These are phyloP conservation scores for Logfia minima DNA, from an alignment of 129 eudicot genomes.

Conservation along the genomic window DNA sequence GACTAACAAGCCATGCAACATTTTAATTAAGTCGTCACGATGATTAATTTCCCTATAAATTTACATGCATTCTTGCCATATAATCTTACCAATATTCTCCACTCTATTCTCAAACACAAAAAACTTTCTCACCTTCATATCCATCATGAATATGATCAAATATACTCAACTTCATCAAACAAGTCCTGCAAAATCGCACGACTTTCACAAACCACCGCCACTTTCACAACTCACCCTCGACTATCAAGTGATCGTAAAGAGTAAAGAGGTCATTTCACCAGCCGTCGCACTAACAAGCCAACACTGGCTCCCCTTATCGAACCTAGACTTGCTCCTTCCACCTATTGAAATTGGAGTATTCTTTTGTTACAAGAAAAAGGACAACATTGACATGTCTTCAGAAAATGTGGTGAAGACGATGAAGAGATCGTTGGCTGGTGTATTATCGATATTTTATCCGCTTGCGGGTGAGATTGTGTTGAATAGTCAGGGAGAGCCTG, in stretches of 20 bases:
- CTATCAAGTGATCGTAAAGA: constrained; percentile 35
- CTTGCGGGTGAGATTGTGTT: constrained; percentile 57
- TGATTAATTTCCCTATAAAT: not conserved
- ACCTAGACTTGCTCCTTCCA: constrained; percentile 60
- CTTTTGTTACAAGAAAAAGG: constrained; percentile 46
- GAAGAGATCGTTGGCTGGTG: constrained; percentile 47
- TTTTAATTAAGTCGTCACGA: too few relatives aligned
- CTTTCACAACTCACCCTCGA: not conserved
- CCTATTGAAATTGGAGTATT: constrained; percentile 45
- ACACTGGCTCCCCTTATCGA: constrained; percentile 55
- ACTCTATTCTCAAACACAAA: not conserved
- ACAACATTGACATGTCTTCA: constrained; percentile 2
- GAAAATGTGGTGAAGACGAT: constrained; percentile 31
- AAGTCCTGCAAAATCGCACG: not conserved
- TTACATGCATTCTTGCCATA: not conserved
- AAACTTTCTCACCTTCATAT: not conserved
- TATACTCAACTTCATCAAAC: constrained; percentile 18
- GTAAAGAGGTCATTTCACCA: constrained; percentile 41
- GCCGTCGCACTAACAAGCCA: constrained; percentile 31
- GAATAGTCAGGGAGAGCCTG: constrained; percentile 54
- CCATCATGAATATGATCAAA: constrained; percentile 25
- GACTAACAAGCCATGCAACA: too few relatives aligned
- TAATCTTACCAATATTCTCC: not conserved
- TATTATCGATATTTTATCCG: constrained; percentile 42
- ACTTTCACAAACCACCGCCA: not conserved